phyloP scores from a whole-genome alignment of 2,329 filamentous ascomycete genomes.

The Aspergillus thermomutatus region DNA sequence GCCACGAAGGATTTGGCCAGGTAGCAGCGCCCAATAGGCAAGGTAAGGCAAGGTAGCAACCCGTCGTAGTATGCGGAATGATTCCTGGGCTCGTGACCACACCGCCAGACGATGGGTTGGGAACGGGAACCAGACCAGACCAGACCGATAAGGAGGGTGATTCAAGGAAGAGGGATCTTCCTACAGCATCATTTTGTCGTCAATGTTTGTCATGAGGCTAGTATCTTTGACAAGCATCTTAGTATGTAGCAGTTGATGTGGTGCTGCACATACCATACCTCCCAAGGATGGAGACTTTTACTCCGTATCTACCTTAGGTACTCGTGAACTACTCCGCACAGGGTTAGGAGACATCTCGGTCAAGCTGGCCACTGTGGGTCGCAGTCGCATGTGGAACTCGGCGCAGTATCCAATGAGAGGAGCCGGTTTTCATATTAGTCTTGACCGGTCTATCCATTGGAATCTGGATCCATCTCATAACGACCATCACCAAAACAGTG shows the following conservation, averaged over 20 bases:
- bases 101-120: not conserved
- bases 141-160: not conserved
- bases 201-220: not conserved
- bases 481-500: not conserved
- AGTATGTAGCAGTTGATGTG: not conserved
- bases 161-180: not conserved
- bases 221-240: not conserved
- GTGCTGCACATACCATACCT: too few relatives aligned
- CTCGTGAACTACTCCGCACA: slow-evolving; percentile 16
- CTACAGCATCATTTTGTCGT: not conserved
- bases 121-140: too few relatives aligned
- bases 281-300: too few relatives aligned
- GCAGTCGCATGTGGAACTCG: slow-evolving; percentile 3
- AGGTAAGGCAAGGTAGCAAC: not conserved
- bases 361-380: slow-evolving; percentile 2
- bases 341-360: slow-evolving; percentile 5
- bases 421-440: slow-evolving; percentile 6
- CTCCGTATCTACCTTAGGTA: not conserved
- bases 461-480: not conserved
- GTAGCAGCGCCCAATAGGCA: not conserved
- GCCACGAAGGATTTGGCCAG: not conserved
- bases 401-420: slow-evolving; percentile 11
- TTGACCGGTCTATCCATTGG: not conserved
- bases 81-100: not conserved
- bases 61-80: not conserved